A percentile compares a stretch with the other conserved stretches of the same genome.
These are phyloP conservation scores for Podospora australis DNA, from an alignment of 495 filamentous ascomycete genomes.

Conservation along the genomic window DNA sequence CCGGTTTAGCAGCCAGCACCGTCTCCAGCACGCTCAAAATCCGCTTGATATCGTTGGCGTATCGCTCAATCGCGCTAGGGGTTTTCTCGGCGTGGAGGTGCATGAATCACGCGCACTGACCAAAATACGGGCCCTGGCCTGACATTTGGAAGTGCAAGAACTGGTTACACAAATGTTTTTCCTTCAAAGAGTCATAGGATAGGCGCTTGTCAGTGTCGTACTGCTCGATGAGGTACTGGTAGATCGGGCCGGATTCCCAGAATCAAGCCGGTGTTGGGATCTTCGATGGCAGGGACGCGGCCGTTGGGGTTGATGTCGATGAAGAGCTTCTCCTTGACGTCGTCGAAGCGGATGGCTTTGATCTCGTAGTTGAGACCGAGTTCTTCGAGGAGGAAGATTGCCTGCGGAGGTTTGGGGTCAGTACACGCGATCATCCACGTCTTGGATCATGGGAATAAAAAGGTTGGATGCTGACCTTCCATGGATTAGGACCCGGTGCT, in stretches of 20 bases:
- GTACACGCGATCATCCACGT: no score
- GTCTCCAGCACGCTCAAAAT: slow-evolving; percentile 53
- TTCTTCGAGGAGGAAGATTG: slow-evolving; percentile 56
- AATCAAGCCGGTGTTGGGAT: slow-evolving; percentile 63
- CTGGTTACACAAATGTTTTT: slow-evolving; percentile 52
- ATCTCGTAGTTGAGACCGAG: slow-evolving; percentile 52
- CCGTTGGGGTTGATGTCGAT: slow-evolving; percentile 65
- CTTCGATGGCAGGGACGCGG: slow-evolving; percentile 56
- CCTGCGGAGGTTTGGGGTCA: slow-evolving; percentile 50
- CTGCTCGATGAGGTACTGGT: slow-evolving; percentile 63
- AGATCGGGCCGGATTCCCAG: slow-evolving; percentile 70
- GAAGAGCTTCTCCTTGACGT: slow-evolving; percentile 54
- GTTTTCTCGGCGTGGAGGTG: slow-evolving; percentile 51
- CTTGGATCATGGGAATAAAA: no score
- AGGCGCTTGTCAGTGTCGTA: slow-evolving; percentile 61
- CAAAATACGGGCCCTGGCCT: slow-evolving; percentile 67
- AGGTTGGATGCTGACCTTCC: no score
- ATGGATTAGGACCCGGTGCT: neutral
- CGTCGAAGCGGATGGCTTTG: slow-evolving; percentile 33
- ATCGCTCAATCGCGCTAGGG: slow-evolving; percentile 52
- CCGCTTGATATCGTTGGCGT: slow-evolving; percentile 53
- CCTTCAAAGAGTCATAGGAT: slow-evolving; percentile 44
- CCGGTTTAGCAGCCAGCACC: slow-evolving; percentile 41
- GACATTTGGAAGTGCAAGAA: slow-evolving; percentile 62
- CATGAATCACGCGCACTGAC: slow-evolving; percentile 46